Evolutionary conservation across 805 yeast genomes (phyloP).

Genomic region (Saturnispora serradocipensis): DNA sequence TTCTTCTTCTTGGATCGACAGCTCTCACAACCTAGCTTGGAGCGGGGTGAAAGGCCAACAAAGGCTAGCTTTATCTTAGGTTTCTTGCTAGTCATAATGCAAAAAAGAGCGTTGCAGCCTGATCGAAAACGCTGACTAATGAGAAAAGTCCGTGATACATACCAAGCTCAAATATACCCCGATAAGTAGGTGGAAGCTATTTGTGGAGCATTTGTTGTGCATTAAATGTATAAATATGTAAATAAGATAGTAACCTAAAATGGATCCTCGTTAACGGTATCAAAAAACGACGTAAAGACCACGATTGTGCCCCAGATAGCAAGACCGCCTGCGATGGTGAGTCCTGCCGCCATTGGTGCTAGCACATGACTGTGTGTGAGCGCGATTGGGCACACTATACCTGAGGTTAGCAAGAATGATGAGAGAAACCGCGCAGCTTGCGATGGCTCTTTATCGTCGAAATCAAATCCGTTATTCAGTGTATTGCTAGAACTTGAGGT

Average conservation of each 20-base stretch:
- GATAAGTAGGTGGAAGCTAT: neutral
- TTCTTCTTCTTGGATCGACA: slow-evolving; percentile 40
- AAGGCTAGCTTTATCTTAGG: slow-evolving; percentile 10
- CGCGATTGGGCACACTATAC: slow-evolving; percentile 63
- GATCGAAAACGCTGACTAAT: neutral
- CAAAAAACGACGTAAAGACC: slow-evolving; percentile 73
- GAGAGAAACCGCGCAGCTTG: slow-evolving; percentile 64
- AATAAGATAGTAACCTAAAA: slow-evolving; percentile 9
- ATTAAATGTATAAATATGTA: neutral
- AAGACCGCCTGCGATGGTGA: slow-evolving; percentile 79
- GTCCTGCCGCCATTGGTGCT: slow-evolving; percentile 56
- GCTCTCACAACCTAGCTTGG: slow-evolving; percentile 31
- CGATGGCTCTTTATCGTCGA: slow-evolving; percentile 2
- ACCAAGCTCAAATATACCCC: neutral
- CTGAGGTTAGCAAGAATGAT: slow-evolving; percentile 68
- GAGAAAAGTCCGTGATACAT: neutral
- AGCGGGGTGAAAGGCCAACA: slow-evolving; percentile 28
- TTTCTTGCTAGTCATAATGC: neutral
- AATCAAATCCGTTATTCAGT: slow-evolving; percentile 36
- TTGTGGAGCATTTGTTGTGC: neutral
- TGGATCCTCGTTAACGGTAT: slow-evolving; percentile 35
- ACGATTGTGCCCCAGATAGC: slow-evolving; percentile 78
- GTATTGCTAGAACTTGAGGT: slow-evolving; percentile 30
- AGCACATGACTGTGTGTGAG: slow-evolving; percentile 69
- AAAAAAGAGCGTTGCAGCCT: neutral